Base-by-base conservation (phyloP, 2,329 filamentous ascomycete species). In the Tricladium varicosporioides region DNA sequence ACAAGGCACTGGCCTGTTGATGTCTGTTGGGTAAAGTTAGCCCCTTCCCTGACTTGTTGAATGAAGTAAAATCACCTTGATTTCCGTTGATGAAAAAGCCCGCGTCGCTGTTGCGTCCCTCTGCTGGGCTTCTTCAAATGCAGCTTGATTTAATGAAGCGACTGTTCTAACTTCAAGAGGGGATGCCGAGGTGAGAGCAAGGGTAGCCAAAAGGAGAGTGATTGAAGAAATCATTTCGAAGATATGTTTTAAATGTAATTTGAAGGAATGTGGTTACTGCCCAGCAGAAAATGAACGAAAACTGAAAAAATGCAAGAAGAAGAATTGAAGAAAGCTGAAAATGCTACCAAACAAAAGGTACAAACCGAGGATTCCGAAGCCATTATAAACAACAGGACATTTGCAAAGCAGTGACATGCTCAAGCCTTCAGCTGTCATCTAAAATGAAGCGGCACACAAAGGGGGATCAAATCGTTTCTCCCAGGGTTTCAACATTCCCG, bases 51-150 rank as follows among this genome's bases (percentile, higher is more conserved):
- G 19, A 2, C 2, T 27, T 16, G 10, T 14, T 16, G 14, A 5
- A 32, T 31, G 14, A 44, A 1, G 15, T 16, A 27, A 10, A 47
- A 55, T 42, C 64, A 74, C 74, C 70, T 75, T 72, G 62, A 78
- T 76, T 18, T 71, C 67, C 11, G 71, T 71, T 10, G 66, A 65
- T 1, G 74, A 72, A 53, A 76, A 74, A 1, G 74, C 73, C 48
- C 72, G 71, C 1, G 71, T 75, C 11, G 75, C 75, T n/a, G 72
- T 76, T 51, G 69, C 65, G 59, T 78, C 75, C 33, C 70, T 68
- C 55, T 71, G 69, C 22, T 78, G 76, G 16, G 75, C 75, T 62
- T 78, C 73, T 43, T 71, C 70, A 52, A 74, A 74, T 31, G 75
- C 74, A 40, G 67, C 68, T 58, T 73, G 68, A 47, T 77, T 65